Evolutionary conservation across 1,284 basidiomycete genomes (phyloP).

Genomic region (Stygiomarasmius scandens): DNA sequence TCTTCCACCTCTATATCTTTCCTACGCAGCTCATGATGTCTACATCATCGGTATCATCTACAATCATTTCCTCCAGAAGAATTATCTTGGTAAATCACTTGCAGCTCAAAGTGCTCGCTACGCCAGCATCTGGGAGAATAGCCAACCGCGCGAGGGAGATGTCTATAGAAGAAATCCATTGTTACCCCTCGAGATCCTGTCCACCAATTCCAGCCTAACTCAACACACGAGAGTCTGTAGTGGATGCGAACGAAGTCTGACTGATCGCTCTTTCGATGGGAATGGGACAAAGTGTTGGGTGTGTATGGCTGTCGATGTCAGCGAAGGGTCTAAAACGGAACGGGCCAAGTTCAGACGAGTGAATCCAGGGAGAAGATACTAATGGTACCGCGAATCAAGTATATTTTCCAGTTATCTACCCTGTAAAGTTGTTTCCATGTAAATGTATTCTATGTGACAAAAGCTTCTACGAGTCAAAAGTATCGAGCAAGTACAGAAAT

Average conservation of each 20-base stretch:
- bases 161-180: background rate
- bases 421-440: no score
- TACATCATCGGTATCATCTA: background rate
- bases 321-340: background rate
- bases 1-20: background rate
- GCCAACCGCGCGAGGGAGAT: background rate
- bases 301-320: background rate
- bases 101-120: background rate
- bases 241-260: background rate
- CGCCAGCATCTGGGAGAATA: background rate
- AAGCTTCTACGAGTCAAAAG: no score
- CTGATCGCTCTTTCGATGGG: background rate
- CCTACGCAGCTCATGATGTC: background rate
- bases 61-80: background rate
- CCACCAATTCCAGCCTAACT: background rate
- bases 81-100: background rate
- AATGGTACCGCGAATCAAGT: no score
- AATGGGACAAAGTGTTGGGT: background rate
- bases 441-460: no score
- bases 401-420: no score
- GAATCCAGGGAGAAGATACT: background rate
- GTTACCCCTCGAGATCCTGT: background rate
- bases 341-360: background rate
- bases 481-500: no score
- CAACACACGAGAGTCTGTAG: background rate